These are phyloP conservation scores for Oryza brachyantha DNA, from an alignment of 176 grass and related monocot species.

Conservation along the genomic window DNA sequence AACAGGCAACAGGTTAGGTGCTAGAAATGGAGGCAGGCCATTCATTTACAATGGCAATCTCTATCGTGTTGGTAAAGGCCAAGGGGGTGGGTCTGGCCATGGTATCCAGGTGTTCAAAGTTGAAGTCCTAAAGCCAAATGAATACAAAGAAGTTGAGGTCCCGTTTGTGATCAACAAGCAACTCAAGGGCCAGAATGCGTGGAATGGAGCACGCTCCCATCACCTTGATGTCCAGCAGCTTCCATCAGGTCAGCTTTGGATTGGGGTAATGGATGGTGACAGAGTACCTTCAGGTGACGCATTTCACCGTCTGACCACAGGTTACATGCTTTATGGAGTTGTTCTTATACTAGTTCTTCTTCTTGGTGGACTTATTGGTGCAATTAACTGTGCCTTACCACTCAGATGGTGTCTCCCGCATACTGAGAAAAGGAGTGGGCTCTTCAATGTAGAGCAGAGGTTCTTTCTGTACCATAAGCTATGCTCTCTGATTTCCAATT, in stretches of 20 bases:
- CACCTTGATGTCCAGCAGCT: constrained; percentile 81
- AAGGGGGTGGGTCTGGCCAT: constrained; percentile 38
- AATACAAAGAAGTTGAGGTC: constrained; percentile 74
- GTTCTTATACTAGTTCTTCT: constrained; percentile 52
- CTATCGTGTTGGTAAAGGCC: constrained; percentile 65
- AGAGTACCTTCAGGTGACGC: constrained; percentile 56
- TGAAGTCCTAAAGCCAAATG: constrained; percentile 53
- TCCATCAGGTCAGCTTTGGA: constrained; percentile 58
- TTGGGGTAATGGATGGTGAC: constrained; percentile 91
- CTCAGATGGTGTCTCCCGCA: constrained; percentile 52
- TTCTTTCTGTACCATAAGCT: constrained; percentile 45
- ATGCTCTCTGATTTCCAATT: constrained; percentile 32
- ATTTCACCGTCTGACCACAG: constrained; percentile 35
- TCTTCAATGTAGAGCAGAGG: constrained; percentile 19
- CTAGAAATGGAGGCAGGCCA: constrained; percentile 81
- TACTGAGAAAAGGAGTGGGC: constrained; percentile 50
- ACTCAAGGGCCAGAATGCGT: constrained; percentile 58
- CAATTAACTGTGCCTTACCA: constrained; percentile 60
- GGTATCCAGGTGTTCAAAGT: constrained; percentile 59
- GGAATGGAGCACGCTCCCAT: constrained; percentile 84
- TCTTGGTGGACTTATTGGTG: constrained; percentile 50
- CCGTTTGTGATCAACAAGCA: constrained; percentile 55
- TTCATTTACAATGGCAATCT: constrained; percentile 70
- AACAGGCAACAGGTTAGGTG: constrained; percentile 38
- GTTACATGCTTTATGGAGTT: constrained; percentile 59